Percentiles rank a stretch among this genome's conserved stretches.
phyloP scores from a whole-genome alignment of 192 early-diverging fungal species.

The Coemansia sp. region DNA sequence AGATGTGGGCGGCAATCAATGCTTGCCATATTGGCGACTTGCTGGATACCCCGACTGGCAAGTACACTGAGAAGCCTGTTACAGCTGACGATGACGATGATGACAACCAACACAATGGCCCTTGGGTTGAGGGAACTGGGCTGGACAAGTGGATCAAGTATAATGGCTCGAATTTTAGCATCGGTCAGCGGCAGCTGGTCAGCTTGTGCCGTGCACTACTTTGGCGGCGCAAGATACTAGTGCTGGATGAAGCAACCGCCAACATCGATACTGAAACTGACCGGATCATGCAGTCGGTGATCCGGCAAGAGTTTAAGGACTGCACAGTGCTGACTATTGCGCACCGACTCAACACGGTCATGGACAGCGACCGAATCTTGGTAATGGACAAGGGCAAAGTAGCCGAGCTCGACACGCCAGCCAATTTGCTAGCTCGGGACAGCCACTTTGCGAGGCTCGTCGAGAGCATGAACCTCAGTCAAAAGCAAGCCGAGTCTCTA shows the following conservation, averaged over 20 bases:
- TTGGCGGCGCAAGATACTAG: constrained; percentile 63
- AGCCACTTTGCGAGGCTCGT: constrained; percentile 10
- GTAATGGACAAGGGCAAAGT: constrained; percentile 53
- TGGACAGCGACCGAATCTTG: constrained; percentile 61
- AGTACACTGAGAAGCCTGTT: not conserved
- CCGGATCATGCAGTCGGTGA: constrained; percentile 61
- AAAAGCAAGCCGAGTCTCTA: constrained; percentile 54
- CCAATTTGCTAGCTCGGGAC: constrained; percentile 5
- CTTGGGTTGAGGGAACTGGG: constrained; percentile 5
- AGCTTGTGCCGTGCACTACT: constrained; percentile 61
- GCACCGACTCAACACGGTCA: constrained; percentile 66
- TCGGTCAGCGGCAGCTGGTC: constrained; percentile 67
- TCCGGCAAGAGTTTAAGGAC: constrained; percentile 45
- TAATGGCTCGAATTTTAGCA: constrained; percentile 67
- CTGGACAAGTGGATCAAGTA: constrained; percentile 19
- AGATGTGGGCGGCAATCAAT: constrained; percentile 65
- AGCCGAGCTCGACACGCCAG: constrained; percentile 29
- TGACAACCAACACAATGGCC: constrained; percentile 54
- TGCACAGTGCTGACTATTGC: constrained; percentile 61
- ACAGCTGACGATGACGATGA: not conserved
- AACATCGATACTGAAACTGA: constrained; percentile 58
- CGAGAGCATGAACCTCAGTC: constrained; percentile 8
- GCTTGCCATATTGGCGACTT: constrained; percentile 22
- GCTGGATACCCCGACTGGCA: constrained; percentile 37
- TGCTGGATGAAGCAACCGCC: constrained; percentile 77